Conservation (phyloP, 768 basidiomycete genomes). For the Lactarius hatsudake region DNA sequence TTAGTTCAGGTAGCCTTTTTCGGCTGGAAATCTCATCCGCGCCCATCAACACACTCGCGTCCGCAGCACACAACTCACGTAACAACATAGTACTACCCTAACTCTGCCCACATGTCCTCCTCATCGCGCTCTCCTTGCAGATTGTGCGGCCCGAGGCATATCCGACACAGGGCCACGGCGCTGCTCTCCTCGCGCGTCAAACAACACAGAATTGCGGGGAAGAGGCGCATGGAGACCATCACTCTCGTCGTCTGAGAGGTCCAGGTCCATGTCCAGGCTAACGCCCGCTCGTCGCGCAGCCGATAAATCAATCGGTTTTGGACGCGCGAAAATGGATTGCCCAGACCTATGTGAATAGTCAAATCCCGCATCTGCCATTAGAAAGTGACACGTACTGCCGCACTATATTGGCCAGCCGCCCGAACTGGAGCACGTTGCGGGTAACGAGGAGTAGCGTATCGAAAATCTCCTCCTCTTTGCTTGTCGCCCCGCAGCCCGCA, state of each 20-base stretch:
- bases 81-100: constrained; percentile 30
- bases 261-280: constrained; percentile 69
- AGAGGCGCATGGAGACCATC: constrained; percentile 55
- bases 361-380: constrained; percentile 9
- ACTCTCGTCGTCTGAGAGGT: constrained; percentile 56
- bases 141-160: constrained; percentile 61
- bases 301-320: constrained; percentile 82
- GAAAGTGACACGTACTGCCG: constrained; percentile 64
- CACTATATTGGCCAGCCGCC: constrained; percentile 88
- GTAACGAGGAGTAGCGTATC: constrained; percentile 91
- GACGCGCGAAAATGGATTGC: constrained; percentile 83
- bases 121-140: constrained; percentile 54
- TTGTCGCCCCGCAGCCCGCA: constrained; percentile 76
- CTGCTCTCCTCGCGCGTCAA: constrained; percentile 52
- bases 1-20: neutral
- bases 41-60: too few species aligned
- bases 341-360: constrained; percentile 56
- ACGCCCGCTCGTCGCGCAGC: constrained; percentile 64
- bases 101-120: constrained; percentile 70
- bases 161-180: constrained; percentile 41
- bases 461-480: constrained; percentile 90
- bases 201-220: constrained; percentile 58
- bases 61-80: neutral
- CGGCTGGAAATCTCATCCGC: neutral
- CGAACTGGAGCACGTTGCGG: constrained; percentile 90